Percentiles rank a stretch among this genome's conserved stretches.
Conservation (phyloP, 2,329 filamentous ascomycete genomes). For the Pleurostoma richardsiae region DNA sequence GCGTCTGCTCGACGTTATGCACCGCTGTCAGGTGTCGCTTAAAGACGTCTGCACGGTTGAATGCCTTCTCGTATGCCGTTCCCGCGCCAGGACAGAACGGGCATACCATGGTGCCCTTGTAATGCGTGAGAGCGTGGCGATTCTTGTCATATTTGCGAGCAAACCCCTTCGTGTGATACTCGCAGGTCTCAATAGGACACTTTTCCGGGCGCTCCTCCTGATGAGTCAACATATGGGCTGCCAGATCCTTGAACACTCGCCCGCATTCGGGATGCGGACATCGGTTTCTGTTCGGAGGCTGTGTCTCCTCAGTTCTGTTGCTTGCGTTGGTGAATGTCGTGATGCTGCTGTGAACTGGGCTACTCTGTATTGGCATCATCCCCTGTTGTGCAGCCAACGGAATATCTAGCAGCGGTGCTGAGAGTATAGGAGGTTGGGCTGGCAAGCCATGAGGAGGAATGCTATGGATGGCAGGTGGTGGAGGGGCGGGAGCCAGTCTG, state of each 20-base stretch:
- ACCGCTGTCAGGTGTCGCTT: constrained; percentile 92
- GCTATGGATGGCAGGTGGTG: constrained; percentile 8
- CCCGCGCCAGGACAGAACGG: constrained; percentile 90
- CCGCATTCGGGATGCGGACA: constrained; percentile 56
- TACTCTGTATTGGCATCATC: constrained; percentile 7
- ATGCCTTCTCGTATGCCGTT: constrained; percentile 85
- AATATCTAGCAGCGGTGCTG: constrained; percentile 5
- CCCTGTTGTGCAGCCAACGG: constrained; percentile 2
- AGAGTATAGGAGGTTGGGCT: constrained; percentile 4
- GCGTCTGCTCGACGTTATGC: constrained; percentile 90
- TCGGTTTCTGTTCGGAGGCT: constrained; percentile 36
- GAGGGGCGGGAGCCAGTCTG: constrained; percentile 18
- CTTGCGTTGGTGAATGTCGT: constrained; percentile 7
- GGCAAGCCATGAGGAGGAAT: constrained; percentile 5
- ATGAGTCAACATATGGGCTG: constrained; percentile 95
- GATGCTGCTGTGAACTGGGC: constrained; percentile 5
- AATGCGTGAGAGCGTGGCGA: constrained; percentile 90
- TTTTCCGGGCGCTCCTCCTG: constrained; percentile 92
- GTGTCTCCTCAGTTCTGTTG: constrained; percentile 22
- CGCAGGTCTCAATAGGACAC: constrained; percentile 88
- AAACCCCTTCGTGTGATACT: constrained; percentile 92
- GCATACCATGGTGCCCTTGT: constrained; percentile 97
- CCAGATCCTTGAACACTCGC: constrained; percentile 56
- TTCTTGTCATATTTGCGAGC: constrained; percentile 98
- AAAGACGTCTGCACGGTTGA: constrained; percentile 95